Evolutionary conservation across 257 asterid genomes (phyloP).

Genomic region (Solanum chmielewskii): DNA sequence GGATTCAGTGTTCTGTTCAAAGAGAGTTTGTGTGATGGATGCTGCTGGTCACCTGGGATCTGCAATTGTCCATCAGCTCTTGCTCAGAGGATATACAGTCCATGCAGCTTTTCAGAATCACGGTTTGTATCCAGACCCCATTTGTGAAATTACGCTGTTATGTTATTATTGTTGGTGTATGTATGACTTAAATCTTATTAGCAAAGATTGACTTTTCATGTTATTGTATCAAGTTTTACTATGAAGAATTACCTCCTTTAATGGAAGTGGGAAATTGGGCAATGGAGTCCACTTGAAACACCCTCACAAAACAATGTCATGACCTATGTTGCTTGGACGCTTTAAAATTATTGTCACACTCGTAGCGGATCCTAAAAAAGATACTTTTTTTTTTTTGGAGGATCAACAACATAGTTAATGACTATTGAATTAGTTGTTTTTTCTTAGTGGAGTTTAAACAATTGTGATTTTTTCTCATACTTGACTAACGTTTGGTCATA

Average conservation of each 20-base stretch:
- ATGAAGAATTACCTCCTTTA: background rate
- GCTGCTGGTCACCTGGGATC: constrained; percentile 72
- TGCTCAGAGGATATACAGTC: constrained; percentile 69
- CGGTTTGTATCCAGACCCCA: constrained; percentile 15
- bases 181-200: background rate
- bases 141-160: background rate
- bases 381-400: background rate
- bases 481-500: background rate
- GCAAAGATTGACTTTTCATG: background rate
- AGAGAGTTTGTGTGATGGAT: constrained; percentile 85
- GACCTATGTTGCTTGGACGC: background rate
- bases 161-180: background rate
- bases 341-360: background rate
- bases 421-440: background rate
- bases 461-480: background rate
- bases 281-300: background rate
- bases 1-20: background rate
- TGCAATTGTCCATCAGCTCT: constrained; percentile 55
- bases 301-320: background rate
- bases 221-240: background rate
- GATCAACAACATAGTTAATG: background rate
- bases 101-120: constrained; percentile 73
- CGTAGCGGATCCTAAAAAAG: background rate
- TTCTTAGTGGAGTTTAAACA: background rate
- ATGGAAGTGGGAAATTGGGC: background rate